Evolutionary conservation across 352 stramenopile species (phyloP).

Genomic region (Ophiocytium majus): DNA sequence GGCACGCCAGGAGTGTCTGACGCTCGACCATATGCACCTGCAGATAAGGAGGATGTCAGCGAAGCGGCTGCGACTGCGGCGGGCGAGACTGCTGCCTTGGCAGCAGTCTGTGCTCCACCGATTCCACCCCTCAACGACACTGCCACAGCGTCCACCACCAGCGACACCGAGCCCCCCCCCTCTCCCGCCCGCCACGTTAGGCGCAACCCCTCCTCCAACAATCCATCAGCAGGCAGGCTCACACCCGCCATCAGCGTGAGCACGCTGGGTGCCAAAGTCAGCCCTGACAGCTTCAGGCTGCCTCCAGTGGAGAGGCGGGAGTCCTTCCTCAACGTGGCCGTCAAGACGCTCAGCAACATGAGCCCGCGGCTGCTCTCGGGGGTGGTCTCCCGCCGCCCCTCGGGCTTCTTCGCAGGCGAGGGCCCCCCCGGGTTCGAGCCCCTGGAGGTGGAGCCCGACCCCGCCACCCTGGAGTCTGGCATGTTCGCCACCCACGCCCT

Average conservation of each 20-base stretch:
- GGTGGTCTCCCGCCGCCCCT: neutral
- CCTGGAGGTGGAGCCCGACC: neutral
- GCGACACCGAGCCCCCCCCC: too few species aligned
- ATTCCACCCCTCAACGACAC: too few species aligned
- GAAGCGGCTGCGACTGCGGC: too few species aligned
- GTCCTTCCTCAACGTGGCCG: neutral
- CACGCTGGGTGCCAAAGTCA: neutral
- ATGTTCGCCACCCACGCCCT: slow-evolving; percentile 11
- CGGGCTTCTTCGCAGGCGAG: neutral
- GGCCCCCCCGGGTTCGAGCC: neutral
- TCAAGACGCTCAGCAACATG: neutral
- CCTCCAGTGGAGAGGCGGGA: neutral
- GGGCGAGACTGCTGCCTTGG: too few species aligned
- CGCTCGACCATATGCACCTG: too few species aligned
- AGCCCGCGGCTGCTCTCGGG: neutral
- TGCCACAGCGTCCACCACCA: too few species aligned
- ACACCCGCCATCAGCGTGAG: neutral
- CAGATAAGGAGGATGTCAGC: too few species aligned
- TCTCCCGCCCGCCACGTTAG: too few species aligned
- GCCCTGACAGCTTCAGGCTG: neutral
- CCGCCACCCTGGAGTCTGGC: neutral
- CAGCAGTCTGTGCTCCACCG: too few species aligned
- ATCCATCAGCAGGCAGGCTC: too few species aligned
- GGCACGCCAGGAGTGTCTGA: too few species aligned
- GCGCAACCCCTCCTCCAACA: too few species aligned